These are phyloP conservation scores for Cystobasidium ongulense DNA, from an alignment of 768 basidiomycete species.

Conservation along the genomic window DNA sequence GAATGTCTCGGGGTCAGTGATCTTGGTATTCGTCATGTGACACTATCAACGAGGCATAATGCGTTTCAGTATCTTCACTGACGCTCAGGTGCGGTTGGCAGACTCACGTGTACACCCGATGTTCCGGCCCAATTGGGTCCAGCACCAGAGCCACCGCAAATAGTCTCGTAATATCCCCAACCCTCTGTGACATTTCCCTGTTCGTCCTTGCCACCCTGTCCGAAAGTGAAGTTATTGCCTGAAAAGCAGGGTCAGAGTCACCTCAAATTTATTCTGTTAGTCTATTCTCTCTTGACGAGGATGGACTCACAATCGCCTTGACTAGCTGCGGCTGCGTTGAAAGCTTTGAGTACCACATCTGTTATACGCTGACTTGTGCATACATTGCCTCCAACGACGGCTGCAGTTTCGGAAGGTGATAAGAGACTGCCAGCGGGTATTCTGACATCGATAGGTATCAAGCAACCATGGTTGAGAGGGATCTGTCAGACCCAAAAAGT, in stretches of 20 bases:
- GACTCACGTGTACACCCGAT: slow-evolving; percentile 63
- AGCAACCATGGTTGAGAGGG: slow-evolving; percentile 86
- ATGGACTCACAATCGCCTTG: slow-evolving; percentile 68
- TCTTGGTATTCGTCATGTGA: slow-evolving; percentile 55
- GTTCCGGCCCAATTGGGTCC: slow-evolving; percentile 85
- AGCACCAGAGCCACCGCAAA: slow-evolving; percentile 87
- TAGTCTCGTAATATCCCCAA: slow-evolving; percentile 58
- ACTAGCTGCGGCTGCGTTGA: slow-evolving; percentile 81
- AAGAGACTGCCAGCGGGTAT: slow-evolving; percentile 73
- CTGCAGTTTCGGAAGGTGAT: slow-evolving; percentile 72
- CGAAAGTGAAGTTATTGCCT: slow-evolving; percentile 71
- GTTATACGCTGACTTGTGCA: slow-evolving; percentile 86
- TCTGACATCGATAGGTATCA: slow-evolving; percentile 57
- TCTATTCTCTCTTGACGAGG: slow-evolving; percentile 38
- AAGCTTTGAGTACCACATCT: slow-evolving; percentile 85
- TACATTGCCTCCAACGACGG: slow-evolving; percentile 89
- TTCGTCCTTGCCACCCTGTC: slow-evolving; percentile 74
- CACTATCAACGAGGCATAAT: not conserved
- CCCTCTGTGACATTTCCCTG: slow-evolving; percentile 66
- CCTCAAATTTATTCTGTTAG: not conserved
- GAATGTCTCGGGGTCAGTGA: slow-evolving; percentile 87
- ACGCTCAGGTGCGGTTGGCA: not conserved
- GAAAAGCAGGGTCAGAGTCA: too few species aligned
- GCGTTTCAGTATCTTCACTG: not conserved
- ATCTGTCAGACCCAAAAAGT: slow-evolving; percentile 67